Evolutionary conservation across 108 stramenopile genomes (phyloP).

Genomic region (Stephanodiscus triporus): DNA sequence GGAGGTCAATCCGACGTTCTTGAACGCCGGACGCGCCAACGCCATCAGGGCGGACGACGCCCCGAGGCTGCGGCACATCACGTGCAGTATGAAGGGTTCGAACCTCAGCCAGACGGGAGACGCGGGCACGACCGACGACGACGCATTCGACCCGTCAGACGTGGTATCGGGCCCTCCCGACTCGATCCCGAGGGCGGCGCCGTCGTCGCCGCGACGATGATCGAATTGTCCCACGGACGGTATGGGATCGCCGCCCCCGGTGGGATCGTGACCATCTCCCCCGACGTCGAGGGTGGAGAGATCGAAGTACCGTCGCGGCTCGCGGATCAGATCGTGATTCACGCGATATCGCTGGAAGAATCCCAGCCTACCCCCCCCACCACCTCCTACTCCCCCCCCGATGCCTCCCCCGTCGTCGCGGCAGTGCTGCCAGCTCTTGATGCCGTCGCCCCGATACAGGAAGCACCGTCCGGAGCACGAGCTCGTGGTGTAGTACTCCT

Average conservation of each 20-base stretch:
- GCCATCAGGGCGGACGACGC: conserved; percentile 75
- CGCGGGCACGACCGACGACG: background rate
- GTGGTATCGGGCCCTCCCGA: no score
- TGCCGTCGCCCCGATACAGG: conserved; percentile 82
- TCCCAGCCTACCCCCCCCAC: conserved; percentile 6
- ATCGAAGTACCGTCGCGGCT: conserved; percentile 74
- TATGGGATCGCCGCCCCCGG: conserved; percentile 84
- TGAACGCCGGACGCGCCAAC: conserved; percentile 81
- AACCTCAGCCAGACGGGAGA: conserved; percentile 74
- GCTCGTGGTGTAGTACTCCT: conserved; percentile 73
- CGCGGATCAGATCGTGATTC: conserved; percentile 69
- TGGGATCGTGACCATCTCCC: conserved; percentile 62
- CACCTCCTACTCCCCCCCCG: background rate
- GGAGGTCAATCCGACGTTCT: conserved; percentile 88
- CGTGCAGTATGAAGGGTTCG: conserved; percentile 92
- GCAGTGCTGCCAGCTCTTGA: conserved; percentile 61
- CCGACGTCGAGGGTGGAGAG: conserved; percentile 55
- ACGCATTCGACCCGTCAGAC: background rate
- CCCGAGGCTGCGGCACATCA: conserved; percentile 73
- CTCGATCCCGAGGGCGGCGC: conserved; percentile 20
- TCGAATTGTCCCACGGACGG: conserved; percentile 80
- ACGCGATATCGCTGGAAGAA: conserved; percentile 77
- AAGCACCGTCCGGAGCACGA: conserved; percentile 83
- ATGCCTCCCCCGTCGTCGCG: no score
- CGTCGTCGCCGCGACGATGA: conserved; percentile 44